A percentile compares a stretch with the other conserved stretches of the same genome.
phyloP scores from a whole-genome alignment of 169 alveolate genomes.

The Eimeria maxima region DNA sequence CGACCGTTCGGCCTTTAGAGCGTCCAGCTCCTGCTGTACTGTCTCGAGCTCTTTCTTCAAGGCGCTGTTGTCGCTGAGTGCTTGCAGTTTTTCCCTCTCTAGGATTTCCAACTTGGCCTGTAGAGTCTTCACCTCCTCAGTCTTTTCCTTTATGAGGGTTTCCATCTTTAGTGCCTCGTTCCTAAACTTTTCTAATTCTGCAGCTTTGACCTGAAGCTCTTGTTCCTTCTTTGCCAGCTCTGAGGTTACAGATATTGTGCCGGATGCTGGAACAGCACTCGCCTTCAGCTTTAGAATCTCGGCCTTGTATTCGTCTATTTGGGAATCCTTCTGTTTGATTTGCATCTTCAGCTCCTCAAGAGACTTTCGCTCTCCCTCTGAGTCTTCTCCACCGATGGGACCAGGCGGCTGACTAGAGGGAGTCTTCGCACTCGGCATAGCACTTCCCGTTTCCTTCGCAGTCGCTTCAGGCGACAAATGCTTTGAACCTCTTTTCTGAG shows the following conservation, averaged over 20 bases:
- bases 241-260: neutral
- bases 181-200: conserved; percentile 31
- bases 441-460: neutral
- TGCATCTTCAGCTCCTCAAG: conserved; percentile 32
- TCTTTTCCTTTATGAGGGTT: conserved; percentile 28
- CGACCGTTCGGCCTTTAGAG: conserved; percentile 26
- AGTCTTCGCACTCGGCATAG: neutral
- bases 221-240: conserved; percentile 51
- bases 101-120: conserved; percentile 44
- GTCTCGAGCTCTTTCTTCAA: conserved; percentile 62
- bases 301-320: conserved; percentile 24
- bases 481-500: conserved; percentile 8
- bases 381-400: neutral
- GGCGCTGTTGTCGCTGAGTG: conserved; percentile 36
- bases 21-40: conserved; percentile 52
- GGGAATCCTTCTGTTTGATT: conserved; percentile 34
- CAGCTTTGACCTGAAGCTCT: conserved; percentile 41
- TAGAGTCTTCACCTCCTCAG: conserved; percentile 29
- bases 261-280: neutral
- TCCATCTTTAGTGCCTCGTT: conserved; percentile 28
- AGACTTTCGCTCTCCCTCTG: neutral
- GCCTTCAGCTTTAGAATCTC: conserved; percentile 32
- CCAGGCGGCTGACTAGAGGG: neutral
- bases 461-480: conserved; percentile 34
- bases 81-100: conserved; percentile 52